Base-by-base conservation (phyloP, 345 rosid species). In the Salix dunnii region DNA sequence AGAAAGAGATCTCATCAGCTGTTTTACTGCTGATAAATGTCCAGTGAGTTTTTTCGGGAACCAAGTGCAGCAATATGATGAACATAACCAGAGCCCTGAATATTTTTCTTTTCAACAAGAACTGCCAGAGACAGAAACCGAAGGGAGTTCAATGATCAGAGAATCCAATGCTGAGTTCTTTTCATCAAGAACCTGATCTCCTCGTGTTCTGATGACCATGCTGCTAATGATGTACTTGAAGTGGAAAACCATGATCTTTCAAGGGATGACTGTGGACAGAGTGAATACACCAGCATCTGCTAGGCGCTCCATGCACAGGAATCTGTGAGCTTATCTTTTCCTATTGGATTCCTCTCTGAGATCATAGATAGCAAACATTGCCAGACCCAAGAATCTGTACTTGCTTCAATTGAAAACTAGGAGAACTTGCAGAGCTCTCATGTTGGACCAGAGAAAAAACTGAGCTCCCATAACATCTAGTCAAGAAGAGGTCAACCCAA, bases 401-500 rank as follows among this genome's bases (percentile, higher is more conserved):
- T 75, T 77, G 79, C 77, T 71, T 76, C 77, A 73, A 71, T 80
- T 76, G 86, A 79, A 68, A 73, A 69, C 30, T n/a, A 18, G 48
- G 89, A 87, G 58, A 87, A 83, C 73, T 77, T 76, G 27, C 78
- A 74, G 36, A 69, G 84, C 76, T 81, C 86, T 64, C 61, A 73
- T 51, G 14, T 58, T 71, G 84, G 48, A 36, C 77, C 81, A 40
- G 83, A 79, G 78, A 79, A 79, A 78, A 83, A 70, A 82, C 69
- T 81, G 14, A 83, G 80, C 76, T 61, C 75, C 18, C 36, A 70
- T 23, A 85, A 85, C 81, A 85, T 91, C 78, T 89, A 94, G 97
- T 90, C 94, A 72, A 86, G 94, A 82, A 91, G 93, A 83, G 94
- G 93, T 64, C 91, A 92, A 85, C 86, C 84, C 82, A 85, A 80